Conservation (phyloP, 306 rosid genomes). For the Senna siamea region DNA sequence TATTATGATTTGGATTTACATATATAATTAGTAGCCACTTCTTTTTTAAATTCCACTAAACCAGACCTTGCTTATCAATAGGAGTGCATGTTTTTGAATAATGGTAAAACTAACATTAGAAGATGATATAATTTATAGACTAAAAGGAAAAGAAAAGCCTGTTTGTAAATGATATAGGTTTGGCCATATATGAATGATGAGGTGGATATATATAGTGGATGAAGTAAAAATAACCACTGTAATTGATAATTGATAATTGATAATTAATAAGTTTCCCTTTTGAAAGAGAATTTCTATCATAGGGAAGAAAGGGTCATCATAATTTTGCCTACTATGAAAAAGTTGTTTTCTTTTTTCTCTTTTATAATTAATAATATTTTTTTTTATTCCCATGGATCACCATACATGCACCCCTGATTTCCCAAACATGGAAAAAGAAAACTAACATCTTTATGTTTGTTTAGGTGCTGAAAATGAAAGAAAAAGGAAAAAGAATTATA, state of each 20-base stretch:
- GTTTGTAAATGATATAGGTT: too few relatives aligned
- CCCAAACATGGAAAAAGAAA: not conserved
- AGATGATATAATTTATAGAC: too few relatives aligned
- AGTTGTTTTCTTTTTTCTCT: not conserved
- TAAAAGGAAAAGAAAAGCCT: too few relatives aligned
- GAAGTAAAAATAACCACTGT: not conserved
- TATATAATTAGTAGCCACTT: not conserved
- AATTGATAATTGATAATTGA: not conserved
- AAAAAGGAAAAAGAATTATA: too few relatives aligned
- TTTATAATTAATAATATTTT: too few relatives aligned
- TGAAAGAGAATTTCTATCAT: not conserved
- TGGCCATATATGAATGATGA: not conserved
- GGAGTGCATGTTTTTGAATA: not conserved
- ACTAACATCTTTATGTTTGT: not conserved
- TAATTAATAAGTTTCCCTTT: not conserved
- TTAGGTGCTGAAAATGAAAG: too few relatives aligned
- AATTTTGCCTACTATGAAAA: slow-evolving; percentile 9
- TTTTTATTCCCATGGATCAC: not conserved
- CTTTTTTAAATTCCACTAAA: not conserved
- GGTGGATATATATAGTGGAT: not conserved
- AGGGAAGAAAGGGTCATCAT: not conserved
- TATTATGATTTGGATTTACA: not conserved
- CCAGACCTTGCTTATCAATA: not conserved
- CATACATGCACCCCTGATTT: not conserved
- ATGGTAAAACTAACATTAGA: too few relatives aligned